These are phyloP conservation scores for Trichoderma sp. DNA, from an alignment of 2,329 filamentous ascomycete genomes.

Conservation along the genomic window DNA sequence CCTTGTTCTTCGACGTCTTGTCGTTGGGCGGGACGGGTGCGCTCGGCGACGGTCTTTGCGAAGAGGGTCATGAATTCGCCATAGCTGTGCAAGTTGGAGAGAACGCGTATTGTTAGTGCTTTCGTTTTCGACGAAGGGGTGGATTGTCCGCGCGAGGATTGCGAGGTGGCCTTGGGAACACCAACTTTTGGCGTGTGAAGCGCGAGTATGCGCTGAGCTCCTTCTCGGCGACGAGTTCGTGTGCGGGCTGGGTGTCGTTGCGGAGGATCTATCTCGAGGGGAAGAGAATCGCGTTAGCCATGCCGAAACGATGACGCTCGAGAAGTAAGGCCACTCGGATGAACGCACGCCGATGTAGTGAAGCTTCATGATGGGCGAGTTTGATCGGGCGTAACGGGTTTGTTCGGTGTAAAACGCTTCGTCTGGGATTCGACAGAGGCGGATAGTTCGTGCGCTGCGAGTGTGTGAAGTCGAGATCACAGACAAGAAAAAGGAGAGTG, in stretches of 20 bases:
- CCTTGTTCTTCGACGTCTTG: slow-evolving; percentile 85
- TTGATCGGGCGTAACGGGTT: neutral
- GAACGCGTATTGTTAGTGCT: too few relatives aligned
- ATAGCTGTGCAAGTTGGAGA: too few relatives aligned
- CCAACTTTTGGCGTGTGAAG: slow-evolving; percentile 74
- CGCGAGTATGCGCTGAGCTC: slow-evolving; percentile 77
- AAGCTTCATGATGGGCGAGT: slow-evolving; percentile 70
- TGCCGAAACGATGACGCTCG: neutral
- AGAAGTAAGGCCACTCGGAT: slow-evolving; percentile 23
- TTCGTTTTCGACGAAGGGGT: neutral
- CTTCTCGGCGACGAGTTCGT: slow-evolving; percentile 76
- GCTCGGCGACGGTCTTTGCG: slow-evolving; percentile 82
- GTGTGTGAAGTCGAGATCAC: neutral
- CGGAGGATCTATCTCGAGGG: slow-evolving; percentile 69
- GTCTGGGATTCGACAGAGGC: neutral
- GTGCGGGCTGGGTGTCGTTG: slow-evolving; percentile 74
- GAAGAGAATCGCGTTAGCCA: slow-evolving; percentile 11
- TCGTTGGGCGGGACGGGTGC: slow-evolving; percentile 76
- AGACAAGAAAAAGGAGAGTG: neutral
- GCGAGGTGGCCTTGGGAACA: slow-evolving; percentile 26
- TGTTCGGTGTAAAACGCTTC: too few relatives aligned
- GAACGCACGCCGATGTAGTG: slow-evolving; percentile 79
- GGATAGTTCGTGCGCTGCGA: neutral
- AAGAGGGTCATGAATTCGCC: slow-evolving; percentile 79
- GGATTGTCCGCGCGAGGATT: too few relatives aligned